Conservation (phyloP, 345 rosid species). For the Populus tremula region DNA sequence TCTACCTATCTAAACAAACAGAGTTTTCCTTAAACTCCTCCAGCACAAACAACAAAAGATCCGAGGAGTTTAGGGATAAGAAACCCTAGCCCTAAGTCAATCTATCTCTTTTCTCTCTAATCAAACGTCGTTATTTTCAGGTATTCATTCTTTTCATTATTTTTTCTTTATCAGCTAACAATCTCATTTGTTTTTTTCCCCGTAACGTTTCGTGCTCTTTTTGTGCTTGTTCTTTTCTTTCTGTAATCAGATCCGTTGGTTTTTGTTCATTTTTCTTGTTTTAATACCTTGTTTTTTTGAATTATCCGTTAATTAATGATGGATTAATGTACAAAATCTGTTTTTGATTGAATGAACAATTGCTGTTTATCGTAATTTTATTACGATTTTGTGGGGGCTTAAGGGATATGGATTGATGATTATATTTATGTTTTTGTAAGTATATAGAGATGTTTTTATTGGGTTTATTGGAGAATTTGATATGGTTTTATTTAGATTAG, state of each 20-base stretch:
- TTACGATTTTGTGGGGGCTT: neutral
- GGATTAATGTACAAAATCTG: neutral
- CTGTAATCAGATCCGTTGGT: neutral
- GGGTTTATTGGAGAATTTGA: neutral
- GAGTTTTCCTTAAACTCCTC: conserved; percentile 5
- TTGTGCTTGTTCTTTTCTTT: neutral
- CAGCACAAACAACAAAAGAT: neutral
- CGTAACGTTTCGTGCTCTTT: neutral
- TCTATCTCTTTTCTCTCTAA: neutral
- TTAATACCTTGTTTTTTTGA: neutral
- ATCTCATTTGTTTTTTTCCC: neutral
- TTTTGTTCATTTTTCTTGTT: neutral
- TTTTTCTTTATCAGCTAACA: neutral
- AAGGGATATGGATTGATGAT: neutral
- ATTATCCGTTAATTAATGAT: neutral
- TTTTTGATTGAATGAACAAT: neutral
- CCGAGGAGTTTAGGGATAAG: conserved; percentile 1
- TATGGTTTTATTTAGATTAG: neutral
- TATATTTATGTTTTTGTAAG: too few species aligned
- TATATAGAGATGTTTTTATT: too few species aligned
- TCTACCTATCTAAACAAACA: neutral
- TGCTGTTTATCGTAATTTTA: neutral
- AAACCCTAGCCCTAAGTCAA: neutral
- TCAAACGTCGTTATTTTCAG: neutral
- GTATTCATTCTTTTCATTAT: neutral